Conservation (phyloP, 2,329 filamentous ascomycete species). For the Monosporascus cannonballus region DNA sequence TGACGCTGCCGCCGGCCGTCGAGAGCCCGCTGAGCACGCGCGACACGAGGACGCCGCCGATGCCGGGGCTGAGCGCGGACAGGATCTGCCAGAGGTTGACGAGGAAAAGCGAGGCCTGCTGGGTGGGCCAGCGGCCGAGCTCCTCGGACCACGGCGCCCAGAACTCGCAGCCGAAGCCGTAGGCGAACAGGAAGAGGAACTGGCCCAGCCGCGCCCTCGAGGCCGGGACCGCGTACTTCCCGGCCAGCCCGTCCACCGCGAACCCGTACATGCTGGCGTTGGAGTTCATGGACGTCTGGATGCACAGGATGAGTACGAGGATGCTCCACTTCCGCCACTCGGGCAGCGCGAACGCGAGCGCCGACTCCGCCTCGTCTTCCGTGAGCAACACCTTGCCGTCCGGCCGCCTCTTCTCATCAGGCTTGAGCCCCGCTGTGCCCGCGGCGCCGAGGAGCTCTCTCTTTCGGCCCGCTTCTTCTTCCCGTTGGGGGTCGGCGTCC, state of each 20-base stretch:
- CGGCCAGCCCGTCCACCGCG: constrained; percentile 53
- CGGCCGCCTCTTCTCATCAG: too few relatives aligned
- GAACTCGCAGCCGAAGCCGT: constrained; percentile 78
- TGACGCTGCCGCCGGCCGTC: constrained; percentile 65
- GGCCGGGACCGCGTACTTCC: constrained; percentile 58
- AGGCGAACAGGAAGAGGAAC: constrained; percentile 69
- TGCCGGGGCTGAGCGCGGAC: constrained; percentile 64
- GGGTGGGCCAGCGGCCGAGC: constrained; percentile 66
- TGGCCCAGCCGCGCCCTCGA: constrained; percentile 66
- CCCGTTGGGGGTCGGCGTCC: too few relatives aligned
- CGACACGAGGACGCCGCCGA: constrained; percentile 60
- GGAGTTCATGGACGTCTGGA: constrained; percentile 71
- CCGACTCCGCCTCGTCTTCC: too few relatives aligned
- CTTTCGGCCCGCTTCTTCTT: too few relatives aligned
- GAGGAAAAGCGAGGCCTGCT: constrained; percentile 64
- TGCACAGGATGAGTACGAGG: constrained; percentile 60
- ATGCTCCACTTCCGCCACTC: constrained; percentile 54
- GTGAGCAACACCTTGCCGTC: too few relatives aligned
- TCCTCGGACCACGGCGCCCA: constrained; percentile 86
- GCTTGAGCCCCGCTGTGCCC: too few relatives aligned
- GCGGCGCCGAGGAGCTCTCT: too few relatives aligned
- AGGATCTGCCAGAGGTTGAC: constrained; percentile 72
- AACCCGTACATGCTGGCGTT: constrained; percentile 69
- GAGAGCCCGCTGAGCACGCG: constrained; percentile 61
- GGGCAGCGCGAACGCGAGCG: too few relatives aligned